Percentiles rank a stretch among this genome's conserved stretches.
Evolutionary conservation across 139 green algal genomes (phyloP).

Genomic region (Chlorella sp.): DNA sequence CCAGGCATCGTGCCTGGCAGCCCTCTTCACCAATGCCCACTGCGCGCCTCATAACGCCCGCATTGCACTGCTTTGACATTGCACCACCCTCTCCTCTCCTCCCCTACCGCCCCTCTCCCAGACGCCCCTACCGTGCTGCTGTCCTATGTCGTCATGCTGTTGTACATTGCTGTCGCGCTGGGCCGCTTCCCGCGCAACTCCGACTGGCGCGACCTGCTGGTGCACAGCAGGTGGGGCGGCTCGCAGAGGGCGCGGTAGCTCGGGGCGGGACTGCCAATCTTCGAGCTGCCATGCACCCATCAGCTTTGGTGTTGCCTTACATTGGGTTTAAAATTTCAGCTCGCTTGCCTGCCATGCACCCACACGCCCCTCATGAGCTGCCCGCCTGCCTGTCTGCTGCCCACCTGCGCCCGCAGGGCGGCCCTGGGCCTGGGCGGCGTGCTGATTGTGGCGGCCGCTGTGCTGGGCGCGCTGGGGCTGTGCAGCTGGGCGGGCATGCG

Average conservation of each 20-base stretch:
- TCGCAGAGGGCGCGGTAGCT: neutral
- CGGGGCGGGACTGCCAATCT: too few relatives aligned
- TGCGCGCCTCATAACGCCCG: neutral
- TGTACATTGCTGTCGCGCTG: conserved; percentile 83
- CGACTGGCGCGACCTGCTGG: conserved; percentile 53
- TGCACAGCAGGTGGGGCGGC: conserved; percentile 52
- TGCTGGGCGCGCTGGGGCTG: conserved; percentile 76
- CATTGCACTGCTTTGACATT: neutral
- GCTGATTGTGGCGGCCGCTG: conserved; percentile 75
- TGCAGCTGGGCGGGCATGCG: conserved; percentile 64
- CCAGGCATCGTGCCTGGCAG: too few relatives aligned
- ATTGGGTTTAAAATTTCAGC: neutral
- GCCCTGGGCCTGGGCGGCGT: conserved; percentile 80
- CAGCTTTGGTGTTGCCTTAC: neutral
- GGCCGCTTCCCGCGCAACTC: conserved; percentile 54
- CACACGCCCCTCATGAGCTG: neutral
- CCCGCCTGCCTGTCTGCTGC: neutral
- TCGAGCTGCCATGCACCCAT: neutral
- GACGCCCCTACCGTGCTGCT: conserved; percentile 76
- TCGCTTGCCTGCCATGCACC: neutral
- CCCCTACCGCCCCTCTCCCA: neutral
- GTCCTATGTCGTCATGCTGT: conserved; percentile 90
- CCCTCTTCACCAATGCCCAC: too few relatives aligned
- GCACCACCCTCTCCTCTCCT: neutral
- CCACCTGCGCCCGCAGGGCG: neutral